Conservation (phyloP, 805 yeast genomes). For the Pichia deserticola region DNA sequence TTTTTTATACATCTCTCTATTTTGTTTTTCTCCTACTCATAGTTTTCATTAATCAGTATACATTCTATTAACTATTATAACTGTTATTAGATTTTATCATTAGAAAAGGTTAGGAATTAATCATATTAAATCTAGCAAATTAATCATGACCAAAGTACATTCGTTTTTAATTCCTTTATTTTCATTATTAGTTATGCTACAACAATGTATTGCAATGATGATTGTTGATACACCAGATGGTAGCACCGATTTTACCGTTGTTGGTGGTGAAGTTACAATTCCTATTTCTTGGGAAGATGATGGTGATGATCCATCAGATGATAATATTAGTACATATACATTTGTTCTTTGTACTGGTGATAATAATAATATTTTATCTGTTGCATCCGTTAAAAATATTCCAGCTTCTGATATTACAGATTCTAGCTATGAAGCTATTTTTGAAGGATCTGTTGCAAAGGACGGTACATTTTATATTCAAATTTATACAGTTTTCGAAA, state of each 20-base stretch:
- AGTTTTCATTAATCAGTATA: no score
- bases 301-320: slow-evolving; percentile 40
- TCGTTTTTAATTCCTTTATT: neutral
- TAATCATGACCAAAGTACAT: neutral
- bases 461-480: slow-evolving; percentile 72
- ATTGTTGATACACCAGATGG: slow-evolving; percentile 34
- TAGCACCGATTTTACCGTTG: slow-evolving; percentile 34
- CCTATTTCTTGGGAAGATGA: slow-evolving; percentile 53
- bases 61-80: no score
- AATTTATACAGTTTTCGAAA: slow-evolving; percentile 39
- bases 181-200: neutral
- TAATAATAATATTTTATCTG: slow-evolving; percentile 38
- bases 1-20: no score
- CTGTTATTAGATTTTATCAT: no score
- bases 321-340: slow-evolving; percentile 37
- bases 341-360: slow-evolving; percentile 66
- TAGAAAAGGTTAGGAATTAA: no score
- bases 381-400: slow-evolving; percentile 26
- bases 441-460: slow-evolving; percentile 41
- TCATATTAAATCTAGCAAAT: no score
- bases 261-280: slow-evolving; percentile 30
- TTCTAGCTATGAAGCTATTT: slow-evolving; percentile 33
- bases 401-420: slow-evolving; percentile 27
- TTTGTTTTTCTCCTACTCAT: no score
- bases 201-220: slow-evolving; percentile 15